Percentiles rank a stretch among this genome's conserved stretches.
phyloP scores from a whole-genome alignment of 2,329 filamentous ascomycete species.

The Raffaelea deltoideospora region DNA sequence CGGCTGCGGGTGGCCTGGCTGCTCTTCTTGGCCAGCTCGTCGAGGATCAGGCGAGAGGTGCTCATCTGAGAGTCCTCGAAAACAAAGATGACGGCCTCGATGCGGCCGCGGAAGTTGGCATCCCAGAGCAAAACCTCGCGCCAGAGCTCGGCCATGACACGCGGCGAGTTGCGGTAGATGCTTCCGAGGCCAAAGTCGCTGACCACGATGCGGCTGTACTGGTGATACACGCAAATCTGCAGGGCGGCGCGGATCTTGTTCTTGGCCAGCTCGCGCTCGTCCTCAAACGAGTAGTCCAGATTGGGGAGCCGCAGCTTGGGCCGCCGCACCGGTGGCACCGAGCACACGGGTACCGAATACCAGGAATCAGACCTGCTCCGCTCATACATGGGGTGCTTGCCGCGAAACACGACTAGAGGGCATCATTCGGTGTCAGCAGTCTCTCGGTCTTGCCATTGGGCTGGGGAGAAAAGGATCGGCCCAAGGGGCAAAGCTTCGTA shows the following conservation, averaged over 20 bases:
- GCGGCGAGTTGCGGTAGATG: constrained; percentile 47
- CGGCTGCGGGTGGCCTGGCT: constrained; percentile 12
- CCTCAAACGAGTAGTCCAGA: constrained; percentile 54
- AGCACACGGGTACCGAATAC: constrained; percentile 54
- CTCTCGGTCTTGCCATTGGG: neutral
- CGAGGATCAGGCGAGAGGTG: constrained; percentile 35
- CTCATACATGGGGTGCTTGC: constrained; percentile 51
- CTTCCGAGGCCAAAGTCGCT: constrained; percentile 52
- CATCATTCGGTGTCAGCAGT: neutral
- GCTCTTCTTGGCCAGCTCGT: constrained; percentile 39
- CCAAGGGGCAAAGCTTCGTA: constrained; percentile 15
- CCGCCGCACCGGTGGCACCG: constrained; percentile 55
- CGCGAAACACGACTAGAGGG: constrained; percentile 51
- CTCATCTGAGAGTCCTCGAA: constrained; percentile 43
- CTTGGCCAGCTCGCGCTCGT: constrained; percentile 56
- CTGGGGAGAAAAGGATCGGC: too few relatives aligned
- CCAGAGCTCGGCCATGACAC: constrained; percentile 51
- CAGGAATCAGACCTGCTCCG: constrained; percentile 35
- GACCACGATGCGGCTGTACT: constrained; percentile 42
- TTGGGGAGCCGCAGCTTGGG: constrained; percentile 56
- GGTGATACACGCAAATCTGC: constrained; percentile 49
- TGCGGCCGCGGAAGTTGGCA: constrained; percentile 45
- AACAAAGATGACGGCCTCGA: constrained; percentile 46
- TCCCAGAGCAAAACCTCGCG: constrained; percentile 48
- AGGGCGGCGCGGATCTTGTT: constrained; percentile 60